Conservation (phyloP, 1,284 basidiomycete genomes). For the Apiotrichum laibachii region DNA sequence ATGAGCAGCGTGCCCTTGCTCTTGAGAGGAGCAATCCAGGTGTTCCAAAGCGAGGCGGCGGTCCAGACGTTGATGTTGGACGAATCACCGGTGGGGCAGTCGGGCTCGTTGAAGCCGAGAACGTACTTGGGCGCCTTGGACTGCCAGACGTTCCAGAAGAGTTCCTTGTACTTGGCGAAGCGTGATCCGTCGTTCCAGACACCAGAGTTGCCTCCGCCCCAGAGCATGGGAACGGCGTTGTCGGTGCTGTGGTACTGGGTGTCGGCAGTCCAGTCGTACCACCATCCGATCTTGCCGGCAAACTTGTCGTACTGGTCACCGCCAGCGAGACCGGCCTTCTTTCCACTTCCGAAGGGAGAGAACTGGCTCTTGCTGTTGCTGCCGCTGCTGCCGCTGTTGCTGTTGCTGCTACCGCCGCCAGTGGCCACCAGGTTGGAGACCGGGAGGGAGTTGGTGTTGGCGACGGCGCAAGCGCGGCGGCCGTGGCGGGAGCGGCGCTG, state of each 20-base stretch:
- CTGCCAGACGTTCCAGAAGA: slow-evolving; percentile 20
- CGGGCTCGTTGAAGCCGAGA: slow-evolving; percentile 49
- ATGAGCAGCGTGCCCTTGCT: slow-evolving; percentile 32
- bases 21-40: slow-evolving; percentile 37
- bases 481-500: too few species aligned
- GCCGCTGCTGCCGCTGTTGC: slow-evolving; percentile 4
- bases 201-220: slow-evolving; percentile 40
- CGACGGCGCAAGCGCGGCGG: too few species aligned
- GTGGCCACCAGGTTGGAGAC: too few species aligned
- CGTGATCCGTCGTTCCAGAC: slow-evolving; percentile 14
- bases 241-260: slow-evolving; percentile 16
- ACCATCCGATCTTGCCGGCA: slow-evolving; percentile 43
- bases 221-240: slow-evolving; percentile 45
- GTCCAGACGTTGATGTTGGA: neutral
- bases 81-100: slow-evolving; percentile 37
- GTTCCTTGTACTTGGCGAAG: slow-evolving; percentile 30
- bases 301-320: slow-evolving; percentile 30
- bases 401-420: too few species aligned
- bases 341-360: slow-evolving; percentile 34
- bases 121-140: slow-evolving; percentile 25
- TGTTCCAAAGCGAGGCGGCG: slow-evolving; percentile 35
- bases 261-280: slow-evolving; percentile 35
- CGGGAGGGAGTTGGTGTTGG: too few species aligned
- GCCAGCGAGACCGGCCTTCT: slow-evolving; percentile 48
- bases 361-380: too few species aligned